Evolutionary conservation across 306 rosid species (phyloP).

Genomic region (Rubus parviflorus): DNA sequence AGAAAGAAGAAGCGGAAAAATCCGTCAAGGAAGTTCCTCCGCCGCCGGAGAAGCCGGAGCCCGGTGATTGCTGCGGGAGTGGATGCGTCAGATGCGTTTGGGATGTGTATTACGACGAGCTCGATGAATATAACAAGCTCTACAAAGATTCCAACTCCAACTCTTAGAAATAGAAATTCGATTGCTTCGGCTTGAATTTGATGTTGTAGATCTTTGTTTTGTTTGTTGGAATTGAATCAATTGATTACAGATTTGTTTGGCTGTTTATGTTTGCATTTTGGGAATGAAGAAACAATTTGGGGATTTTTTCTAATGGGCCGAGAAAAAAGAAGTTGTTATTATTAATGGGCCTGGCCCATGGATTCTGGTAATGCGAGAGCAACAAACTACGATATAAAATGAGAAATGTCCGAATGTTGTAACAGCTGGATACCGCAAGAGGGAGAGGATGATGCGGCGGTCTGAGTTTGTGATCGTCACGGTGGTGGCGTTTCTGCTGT

Average conservation of each 20-base stretch:
- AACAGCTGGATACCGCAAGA: slow-evolving; percentile 2
- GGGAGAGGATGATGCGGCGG: slow-evolving; percentile 23
- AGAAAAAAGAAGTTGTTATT: neutral
- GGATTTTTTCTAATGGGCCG: neutral
- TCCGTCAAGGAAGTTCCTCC: slow-evolving; percentile 40
- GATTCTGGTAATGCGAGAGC: neutral
- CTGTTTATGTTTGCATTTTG: no score
- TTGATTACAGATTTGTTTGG: no score
- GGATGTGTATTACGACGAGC: slow-evolving; percentile 86
- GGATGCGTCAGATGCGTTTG: slow-evolving; percentile 95
- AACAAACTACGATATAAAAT: neutral
- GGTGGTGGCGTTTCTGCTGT: slow-evolving; percentile 23
- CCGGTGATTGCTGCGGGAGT: slow-evolving; percentile 90
- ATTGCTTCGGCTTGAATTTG: neutral
- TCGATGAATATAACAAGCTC: slow-evolving; percentile 67
- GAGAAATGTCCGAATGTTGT: neutral
- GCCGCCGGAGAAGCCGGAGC: slow-evolving; percentile 71
- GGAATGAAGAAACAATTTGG: no score
- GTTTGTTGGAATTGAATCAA: neutral
- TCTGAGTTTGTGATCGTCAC: slow-evolving; percentile 19
- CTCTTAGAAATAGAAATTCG: slow-evolving; percentile 2
- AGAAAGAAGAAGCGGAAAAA: slow-evolving; percentile 3
- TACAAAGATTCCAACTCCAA: slow-evolving; percentile 36
- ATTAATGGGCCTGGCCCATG: slow-evolving; percentile 17
- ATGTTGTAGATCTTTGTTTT: neutral